Percentiles rank a stretch among this genome's conserved stretches.
Conservation (phyloP, 148 eudicot species). For the Camellia japonica region DNA sequence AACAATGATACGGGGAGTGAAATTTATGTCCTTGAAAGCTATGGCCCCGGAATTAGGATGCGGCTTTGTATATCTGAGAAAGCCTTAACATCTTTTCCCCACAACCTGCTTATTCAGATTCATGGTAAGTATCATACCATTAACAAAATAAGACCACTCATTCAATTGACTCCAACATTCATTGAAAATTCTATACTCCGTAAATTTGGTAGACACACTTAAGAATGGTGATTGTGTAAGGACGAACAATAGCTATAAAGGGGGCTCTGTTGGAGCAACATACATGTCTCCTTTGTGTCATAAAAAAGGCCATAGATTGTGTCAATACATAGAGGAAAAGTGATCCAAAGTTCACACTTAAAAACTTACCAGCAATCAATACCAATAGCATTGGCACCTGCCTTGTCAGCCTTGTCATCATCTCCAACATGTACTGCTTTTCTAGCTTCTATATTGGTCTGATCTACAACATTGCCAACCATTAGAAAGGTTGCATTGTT, state of each 20-base stretch:
- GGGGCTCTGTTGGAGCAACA: background rate
- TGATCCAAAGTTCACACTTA: background rate
- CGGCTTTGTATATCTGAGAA: constrained; percentile 62
- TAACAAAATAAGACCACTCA: background rate
- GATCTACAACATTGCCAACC: constrained; percentile 44
- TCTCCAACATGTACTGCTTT: constrained; percentile 89
- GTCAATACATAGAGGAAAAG: background rate
- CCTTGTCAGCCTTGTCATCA: constrained; percentile 75
- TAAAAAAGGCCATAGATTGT: background rate
- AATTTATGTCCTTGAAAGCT: constrained; percentile 6
- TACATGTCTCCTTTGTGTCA: background rate
- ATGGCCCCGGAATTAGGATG: constrained; percentile 36
- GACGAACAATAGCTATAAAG: background rate
- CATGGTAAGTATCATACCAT: background rate
- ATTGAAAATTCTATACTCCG: too few species aligned
- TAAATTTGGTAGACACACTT: background rate
- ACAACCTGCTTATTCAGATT: constrained; percentile 53
- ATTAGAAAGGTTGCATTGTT: background rate
- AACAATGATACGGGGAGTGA: background rate
- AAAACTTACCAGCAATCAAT: constrained; percentile 75
- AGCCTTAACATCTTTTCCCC: constrained; percentile 70
- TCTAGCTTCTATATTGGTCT: constrained; percentile 45
- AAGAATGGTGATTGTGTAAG: background rate
- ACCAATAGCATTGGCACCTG: constrained; percentile 81
- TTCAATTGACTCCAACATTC: background rate